Conservation (phyloP, 2,329 filamentous ascomycete genomes). For the Botrytis deweyae region DNA sequence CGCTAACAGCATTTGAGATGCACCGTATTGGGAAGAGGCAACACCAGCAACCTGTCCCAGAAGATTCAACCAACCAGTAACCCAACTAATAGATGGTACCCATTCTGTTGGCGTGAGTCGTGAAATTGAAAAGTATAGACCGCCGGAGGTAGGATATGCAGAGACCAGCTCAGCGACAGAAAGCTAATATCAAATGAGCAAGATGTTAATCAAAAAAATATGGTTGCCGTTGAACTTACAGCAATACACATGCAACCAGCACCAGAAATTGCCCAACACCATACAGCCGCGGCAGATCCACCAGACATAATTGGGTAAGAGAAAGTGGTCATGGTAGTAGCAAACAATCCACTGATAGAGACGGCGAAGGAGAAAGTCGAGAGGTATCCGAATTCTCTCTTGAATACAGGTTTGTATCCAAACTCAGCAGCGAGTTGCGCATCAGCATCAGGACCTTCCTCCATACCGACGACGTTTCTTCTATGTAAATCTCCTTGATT, state of each 20-base stretch:
- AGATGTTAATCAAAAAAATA: background rate
- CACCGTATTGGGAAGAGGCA: slow-evolving; percentile 57
- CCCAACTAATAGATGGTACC: slow-evolving; percentile 50
- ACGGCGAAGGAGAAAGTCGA: slow-evolving; percentile 62
- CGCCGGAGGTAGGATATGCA: slow-evolving; percentile 53
- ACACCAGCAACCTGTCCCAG: slow-evolving; percentile 52
- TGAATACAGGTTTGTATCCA: slow-evolving; percentile 50
- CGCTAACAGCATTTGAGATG: slow-evolving; percentile 55
- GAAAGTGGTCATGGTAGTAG: slow-evolving; percentile 56
- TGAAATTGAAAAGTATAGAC: slow-evolving; percentile 56
- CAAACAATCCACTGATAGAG: slow-evolving; percentile 55
- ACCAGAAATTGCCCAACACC: slow-evolving; percentile 59
- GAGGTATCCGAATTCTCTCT: slow-evolving; percentile 57
- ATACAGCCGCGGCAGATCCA: slow-evolving; percentile 53
- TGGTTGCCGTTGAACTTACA: slow-evolving; percentile 28
- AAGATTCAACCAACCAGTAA: slow-evolving; percentile 50
- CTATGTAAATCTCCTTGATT: slow-evolving; percentile 4
- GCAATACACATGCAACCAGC: slow-evolving; percentile 56
- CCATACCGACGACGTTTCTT: slow-evolving; percentile 21
- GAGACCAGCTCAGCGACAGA: slow-evolving; percentile 40
- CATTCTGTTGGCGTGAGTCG: slow-evolving; percentile 50
- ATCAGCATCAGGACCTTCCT: slow-evolving; percentile 35
- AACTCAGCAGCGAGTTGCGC: slow-evolving; percentile 38
- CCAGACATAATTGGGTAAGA: slow-evolving; percentile 53
- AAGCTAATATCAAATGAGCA: slow-evolving; percentile 30